Evolutionary conservation across 2,329 filamentous ascomycete genomes (phyloP).

Genomic region (Thielaviopsis ethacetica): DNA sequence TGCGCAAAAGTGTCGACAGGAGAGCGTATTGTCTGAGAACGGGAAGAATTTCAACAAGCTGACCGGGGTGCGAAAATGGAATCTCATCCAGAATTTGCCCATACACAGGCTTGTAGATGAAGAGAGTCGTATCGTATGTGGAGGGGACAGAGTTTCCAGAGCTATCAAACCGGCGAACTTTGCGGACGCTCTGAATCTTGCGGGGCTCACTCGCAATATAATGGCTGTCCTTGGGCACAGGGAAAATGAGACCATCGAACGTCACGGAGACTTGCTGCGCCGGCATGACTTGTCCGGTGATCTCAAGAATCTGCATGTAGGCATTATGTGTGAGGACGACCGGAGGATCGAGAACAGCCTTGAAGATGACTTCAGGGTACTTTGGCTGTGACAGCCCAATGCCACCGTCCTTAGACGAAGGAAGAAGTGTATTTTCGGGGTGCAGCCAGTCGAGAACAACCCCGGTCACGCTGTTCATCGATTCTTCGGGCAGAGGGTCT

Average conservation of each 20-base stretch:
- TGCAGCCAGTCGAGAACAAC: conserved; percentile 54
- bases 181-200: conserved; percentile 26
- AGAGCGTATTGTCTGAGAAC: conserved; percentile 60
- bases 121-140: conserved; percentile 37
- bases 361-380: conserved; percentile 57
- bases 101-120: conserved; percentile 57
- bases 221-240: conserved; percentile 29
- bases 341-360: conserved; percentile 58
- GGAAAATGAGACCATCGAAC: conserved; percentile 43
- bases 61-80: conserved; percentile 62
- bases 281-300: conserved; percentile 21
- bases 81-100: conserved; percentile 50
- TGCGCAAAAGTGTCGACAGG: conserved; percentile 45
- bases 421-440: conserved; percentile 47
- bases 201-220: conserved; percentile 43
- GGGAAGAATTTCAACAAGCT: conserved; percentile 59
- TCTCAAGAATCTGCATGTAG: conserved; percentile 43
- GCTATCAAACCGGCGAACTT: conserved; percentile 17
- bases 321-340: conserved; percentile 50
- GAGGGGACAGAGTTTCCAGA: conserved; percentile 11
- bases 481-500: conserved; percentile 27
- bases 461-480: conserved; percentile 20
- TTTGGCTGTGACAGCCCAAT: conserved; percentile 31
- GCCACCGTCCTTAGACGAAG: conserved; percentile 25
- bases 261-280: conserved; percentile 31